A percentile compares a stretch with the other conserved stretches of the same genome.
Conservation (phyloP, 2,329 filamentous ascomycete species). For the Septoria petroselini region DNA sequence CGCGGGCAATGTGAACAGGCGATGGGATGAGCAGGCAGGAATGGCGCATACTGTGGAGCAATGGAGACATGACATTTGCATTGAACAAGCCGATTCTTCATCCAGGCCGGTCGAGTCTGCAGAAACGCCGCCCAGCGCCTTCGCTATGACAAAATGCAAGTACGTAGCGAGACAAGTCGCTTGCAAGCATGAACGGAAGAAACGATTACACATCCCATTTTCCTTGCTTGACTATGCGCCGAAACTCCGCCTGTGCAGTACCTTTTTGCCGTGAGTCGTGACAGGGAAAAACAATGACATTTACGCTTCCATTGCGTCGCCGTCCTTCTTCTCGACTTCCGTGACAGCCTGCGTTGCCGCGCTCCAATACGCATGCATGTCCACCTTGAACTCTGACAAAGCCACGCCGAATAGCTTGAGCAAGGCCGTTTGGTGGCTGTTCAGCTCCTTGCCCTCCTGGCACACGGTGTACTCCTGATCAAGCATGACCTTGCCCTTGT, state of each 20-base stretch:
- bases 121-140: constrained; percentile 34
- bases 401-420: constrained; percentile 91
- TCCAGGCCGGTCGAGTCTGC: constrained; percentile 15
- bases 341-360: constrained; percentile 36
- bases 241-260: constrained; percentile 11
- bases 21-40: constrained; percentile 15
- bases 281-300: neutral
- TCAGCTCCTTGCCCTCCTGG: constrained; percentile 76
- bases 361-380: constrained; percentile 61
- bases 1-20: constrained; percentile 20
- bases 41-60: constrained; percentile 15
- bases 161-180: constrained; percentile 27
- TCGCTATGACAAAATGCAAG: constrained; percentile 31
- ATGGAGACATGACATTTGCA: constrained; percentile 9
- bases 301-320: constrained; percentile 34
- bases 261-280: neutral
- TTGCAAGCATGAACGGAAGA: constrained; percentile 24
- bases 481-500: constrained; percentile 82
- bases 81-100: constrained; percentile 14
- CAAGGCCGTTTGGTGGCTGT: constrained; percentile 87
- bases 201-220: constrained; percentile 11
- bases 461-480: constrained; percentile 73
- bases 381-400: constrained; percentile 84
- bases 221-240: constrained; percentile 6
- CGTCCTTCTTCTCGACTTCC: constrained; percentile 30